Evolutionary conservation across 2,329 filamentous ascomycete genomes (phyloP).

Genomic region (Aspergillus intermedius): DNA sequence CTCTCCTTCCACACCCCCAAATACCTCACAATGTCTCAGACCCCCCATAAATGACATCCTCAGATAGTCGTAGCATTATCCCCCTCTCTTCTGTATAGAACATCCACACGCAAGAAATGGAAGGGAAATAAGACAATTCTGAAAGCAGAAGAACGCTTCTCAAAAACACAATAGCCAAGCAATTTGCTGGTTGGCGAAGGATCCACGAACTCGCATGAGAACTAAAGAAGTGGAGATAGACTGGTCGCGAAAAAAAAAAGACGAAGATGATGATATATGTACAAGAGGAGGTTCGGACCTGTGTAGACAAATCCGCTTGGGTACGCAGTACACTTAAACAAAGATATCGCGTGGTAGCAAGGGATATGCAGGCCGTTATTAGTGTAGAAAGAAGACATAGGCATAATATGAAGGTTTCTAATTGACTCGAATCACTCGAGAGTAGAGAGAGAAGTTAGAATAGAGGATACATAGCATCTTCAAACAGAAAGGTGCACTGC

Average conservation of each 20-base stretch:
- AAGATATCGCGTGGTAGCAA: conserved; percentile 1
- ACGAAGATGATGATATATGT: not conserved
- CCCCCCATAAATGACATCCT: not conserved
- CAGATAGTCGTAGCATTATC: not conserved
- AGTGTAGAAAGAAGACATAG: conserved; percentile 8
- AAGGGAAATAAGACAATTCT: not conserved
- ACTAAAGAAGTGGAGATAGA: conserved; percentile 2
- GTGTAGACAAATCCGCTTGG: not conserved
- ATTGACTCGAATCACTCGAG: not conserved
- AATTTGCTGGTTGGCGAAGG: too few species aligned
- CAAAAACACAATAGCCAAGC: too few species aligned
- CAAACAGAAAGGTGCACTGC: conserved; percentile 6
- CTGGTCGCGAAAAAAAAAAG: conserved; percentile 8
- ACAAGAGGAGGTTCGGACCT: not conserved
- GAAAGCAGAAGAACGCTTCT: not conserved
- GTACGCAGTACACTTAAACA: not conserved
- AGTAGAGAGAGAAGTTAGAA: conserved; percentile 5
- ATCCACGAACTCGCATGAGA: conserved; percentile 1
- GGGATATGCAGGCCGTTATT: conserved; percentile 5
- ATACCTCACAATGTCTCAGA: not conserved
- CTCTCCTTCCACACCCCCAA: not conserved
- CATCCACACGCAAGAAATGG: not conserved
- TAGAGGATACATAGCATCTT: conserved; percentile 16
- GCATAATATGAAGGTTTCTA: not conserved
- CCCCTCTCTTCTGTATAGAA: not conserved